Evolutionary conservation across 1,284 basidiomycete genomes (phyloP), one percentile per base, ranked within the genome.

Genomic region (Rhodotorula sp.): DNA sequence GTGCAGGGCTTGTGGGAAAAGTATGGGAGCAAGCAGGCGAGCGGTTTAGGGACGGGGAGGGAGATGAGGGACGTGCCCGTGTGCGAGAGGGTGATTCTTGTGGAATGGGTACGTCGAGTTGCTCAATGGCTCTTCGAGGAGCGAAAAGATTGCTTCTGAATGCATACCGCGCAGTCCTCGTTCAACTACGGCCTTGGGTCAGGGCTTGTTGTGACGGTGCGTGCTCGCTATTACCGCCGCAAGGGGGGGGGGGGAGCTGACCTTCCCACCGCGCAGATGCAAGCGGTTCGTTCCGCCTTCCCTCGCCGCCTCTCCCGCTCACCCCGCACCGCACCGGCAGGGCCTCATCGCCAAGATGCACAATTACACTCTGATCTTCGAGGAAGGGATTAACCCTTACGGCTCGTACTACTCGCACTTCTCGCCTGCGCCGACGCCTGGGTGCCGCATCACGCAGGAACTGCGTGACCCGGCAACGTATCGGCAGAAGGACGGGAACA

Each of bases 331-430:
- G 25, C n/a, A 6, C 27, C n/a, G 9, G 27, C 27, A 50, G 48
- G 25, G 25, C 27, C 25, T 27, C 50, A 57, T 70, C 50, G 69
- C 69, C 46, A 51, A 66, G 13, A 46, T 36, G 54, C 59, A 63
- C 41, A 50, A 46, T n/a, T 70, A 70, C 64, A 62, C 61, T 10
- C 21, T 70, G 19, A 27, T 70, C 29, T 63, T 70, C n/a, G n/a
- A 34, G 7, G 44, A 64, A 29, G 61, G 48, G 0, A 34, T 46
- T 1, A 66, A 66, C 56, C 37, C 57, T 9, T 70, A 70, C 69
- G 69, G 69, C 29, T n/a, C 55, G 3, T 66, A 66, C 61, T 64
- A 63, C 48, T 60, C 66, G 50, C 37, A 44, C 8, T 70, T 70
- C 64, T n/a, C n/a, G 12, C 64, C 69, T 4, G 27, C 64, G 3